These are phyloP conservation scores for Jatropha multifida DNA, from an alignment of 441 rosid species.

Conservation along the genomic window DNA sequence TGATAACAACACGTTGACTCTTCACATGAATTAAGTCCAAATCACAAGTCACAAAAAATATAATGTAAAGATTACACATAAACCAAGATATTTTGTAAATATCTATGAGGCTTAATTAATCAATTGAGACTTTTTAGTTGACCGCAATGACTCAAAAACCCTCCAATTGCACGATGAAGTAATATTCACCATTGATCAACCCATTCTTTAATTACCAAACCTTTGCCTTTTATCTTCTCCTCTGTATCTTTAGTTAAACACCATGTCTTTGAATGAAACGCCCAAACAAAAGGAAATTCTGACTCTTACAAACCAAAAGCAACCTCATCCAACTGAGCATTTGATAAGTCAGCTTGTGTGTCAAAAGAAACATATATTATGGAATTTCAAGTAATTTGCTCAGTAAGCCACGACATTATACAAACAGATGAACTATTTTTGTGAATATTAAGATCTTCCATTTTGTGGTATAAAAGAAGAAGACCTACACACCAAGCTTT, in stretches of 20 bases:
- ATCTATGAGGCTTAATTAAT: no score
- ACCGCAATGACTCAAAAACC: slow-evolving; percentile 43
- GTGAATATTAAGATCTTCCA: background rate
- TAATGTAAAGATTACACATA: no score
- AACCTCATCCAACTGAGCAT: slow-evolving; percentile 33
- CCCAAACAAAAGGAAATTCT: slow-evolving; percentile 31
- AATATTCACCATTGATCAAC: slow-evolving; percentile 38
- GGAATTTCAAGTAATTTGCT: slow-evolving; percentile 9
- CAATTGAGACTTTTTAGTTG: background rate
- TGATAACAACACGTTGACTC: no score
- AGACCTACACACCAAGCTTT: slow-evolving; percentile 42
- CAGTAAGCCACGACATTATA: slow-evolving; percentile 26
- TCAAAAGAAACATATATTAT: slow-evolving; percentile 42
- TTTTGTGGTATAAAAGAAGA: slow-evolving; percentile 12
- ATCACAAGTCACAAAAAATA: no score
- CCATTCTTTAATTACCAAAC: slow-evolving; percentile 32
- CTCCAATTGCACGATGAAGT: slow-evolving; percentile 27
- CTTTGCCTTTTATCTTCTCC: slow-evolving; percentile 20
- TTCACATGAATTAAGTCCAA: no score
- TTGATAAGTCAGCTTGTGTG: slow-evolving; percentile 28
- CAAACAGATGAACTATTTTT: background rate
- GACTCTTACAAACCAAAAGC: slow-evolving; percentile 34
- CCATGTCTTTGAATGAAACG: slow-evolving; percentile 33
- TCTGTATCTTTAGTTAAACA: slow-evolving; percentile 5
- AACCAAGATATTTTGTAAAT: no score